These are phyloP conservation scores for Xylariaceae sp. DNA, from an alignment of 2,329 filamentous ascomycete species.

Conservation along the genomic window DNA sequence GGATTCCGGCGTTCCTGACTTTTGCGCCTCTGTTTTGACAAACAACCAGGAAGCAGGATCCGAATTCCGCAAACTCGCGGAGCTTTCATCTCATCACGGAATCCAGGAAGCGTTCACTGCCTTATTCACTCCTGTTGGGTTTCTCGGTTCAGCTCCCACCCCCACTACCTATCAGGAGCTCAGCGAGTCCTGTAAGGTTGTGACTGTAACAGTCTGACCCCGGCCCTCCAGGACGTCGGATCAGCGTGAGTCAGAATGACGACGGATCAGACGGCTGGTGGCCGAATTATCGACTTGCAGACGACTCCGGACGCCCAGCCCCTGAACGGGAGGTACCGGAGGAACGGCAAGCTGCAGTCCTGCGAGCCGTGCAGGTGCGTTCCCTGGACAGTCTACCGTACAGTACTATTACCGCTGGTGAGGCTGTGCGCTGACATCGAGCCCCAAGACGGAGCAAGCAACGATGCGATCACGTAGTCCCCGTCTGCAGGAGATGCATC, in stretches of 20 bases:
- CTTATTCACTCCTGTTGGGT: neutral
- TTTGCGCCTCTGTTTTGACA: too few species aligned
- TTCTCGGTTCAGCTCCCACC: neutral
- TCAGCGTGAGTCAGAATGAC: too few species aligned
- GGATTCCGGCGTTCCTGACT: too few species aligned
- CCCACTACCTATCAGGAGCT: too few species aligned
- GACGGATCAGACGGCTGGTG: constrained; percentile 7
- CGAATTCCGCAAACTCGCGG: too few species aligned
- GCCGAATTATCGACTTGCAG: constrained; percentile 22
- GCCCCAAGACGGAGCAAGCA: constrained; percentile 26
- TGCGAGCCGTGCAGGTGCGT: constrained; percentile 23
- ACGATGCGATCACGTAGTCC: constrained; percentile 28
- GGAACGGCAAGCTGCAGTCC: constrained; percentile 29
- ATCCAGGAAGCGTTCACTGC: neutral
- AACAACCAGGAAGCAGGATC: too few species aligned
- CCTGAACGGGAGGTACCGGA: constrained; percentile 25
- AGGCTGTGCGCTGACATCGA: constrained; percentile 10
- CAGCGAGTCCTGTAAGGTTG: too few species aligned
- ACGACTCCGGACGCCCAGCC: constrained; percentile 9
- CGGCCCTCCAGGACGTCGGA: neutral
- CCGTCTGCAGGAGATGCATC: constrained; percentile 25
- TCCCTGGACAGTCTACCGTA: constrained; percentile 5
- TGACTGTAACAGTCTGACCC: neutral
- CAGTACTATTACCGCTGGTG: too few species aligned
- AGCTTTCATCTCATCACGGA: too few species aligned